Base-by-base conservation (phyloP, 371 early-diverging fungal species). In the Mucor saturninus region DNA sequence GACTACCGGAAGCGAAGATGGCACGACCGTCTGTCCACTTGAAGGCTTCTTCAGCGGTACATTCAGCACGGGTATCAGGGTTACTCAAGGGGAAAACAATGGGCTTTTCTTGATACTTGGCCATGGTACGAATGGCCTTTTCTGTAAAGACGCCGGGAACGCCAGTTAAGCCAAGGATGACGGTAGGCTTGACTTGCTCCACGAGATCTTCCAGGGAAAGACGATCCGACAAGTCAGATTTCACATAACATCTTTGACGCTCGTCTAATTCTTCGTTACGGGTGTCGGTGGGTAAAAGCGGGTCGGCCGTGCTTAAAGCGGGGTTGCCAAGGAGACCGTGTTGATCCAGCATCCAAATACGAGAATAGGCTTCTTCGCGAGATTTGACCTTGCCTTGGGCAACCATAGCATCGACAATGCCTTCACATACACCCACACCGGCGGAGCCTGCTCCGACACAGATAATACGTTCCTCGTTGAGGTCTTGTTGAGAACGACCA, bases 381-480 rank as follows among this genome's bases (percentile, higher is more conserved):
- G 79, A 70, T 43, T 79, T 79, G 48, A 83, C 85, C 4, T 59
- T 66, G 40, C 86, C 85, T 52, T 86, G 86, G 43, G 79, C 81
- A 4, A 86, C 84, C 83, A 87, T 86, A 52, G 81, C 79, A 65
- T 86, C 86, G 42, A 85, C 64, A 46, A 85, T 87, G 49, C 86
- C 86, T 66, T 87, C 87, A 62, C 87, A 86, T 2, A 88, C 86
- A 72, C 89, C 89, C 5, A 88, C 86, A 58, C 88, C 89, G 11
- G 89, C 87, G 37, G 84, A 82, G 4, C 89, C 89, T n/a, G 89
- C 87, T 26, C 89, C 89, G 28, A 87, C 84, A 65, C 86, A 88
- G 10, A 89, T 67, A 38, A 88, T 84, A 15, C 82, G 79, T 54
- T 81, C 82, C 42, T 78, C 54, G 6, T 64, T 54, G 14, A 81